Evolutionary conservation across 2,329 filamentous ascomycete genomes (phyloP), one percentile per base, ranked within the genome.

Genomic region (Aspergillus brasiliensis): DNA sequence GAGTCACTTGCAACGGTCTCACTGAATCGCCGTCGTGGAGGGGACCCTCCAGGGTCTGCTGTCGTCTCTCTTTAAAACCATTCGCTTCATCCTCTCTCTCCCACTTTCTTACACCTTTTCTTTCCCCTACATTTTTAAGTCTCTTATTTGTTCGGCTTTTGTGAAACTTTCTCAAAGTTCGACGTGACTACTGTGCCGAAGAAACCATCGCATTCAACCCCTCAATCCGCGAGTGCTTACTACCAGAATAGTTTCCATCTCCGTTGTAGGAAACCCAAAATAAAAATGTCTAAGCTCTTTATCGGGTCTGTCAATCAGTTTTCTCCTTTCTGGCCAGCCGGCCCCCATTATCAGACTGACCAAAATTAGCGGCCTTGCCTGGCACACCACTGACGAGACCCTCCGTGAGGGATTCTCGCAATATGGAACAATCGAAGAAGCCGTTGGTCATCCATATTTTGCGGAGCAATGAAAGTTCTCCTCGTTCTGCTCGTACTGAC

Each of bases 321-420:
- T 56, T 44, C 15, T 31, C 56, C 62, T 55, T 31, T 57, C 48
- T 58, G 58, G 56, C 51, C 37, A 28, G 48, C 27, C 55, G 57
- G 58, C 52, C 54, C 67, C 71, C 60, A 67, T n/a, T 27, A 62
- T 57, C 25, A 15, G 13, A 55, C 52, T 55, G 44, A 55, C 25
- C 21, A 8, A 21, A 11, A 8, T 17, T 58, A 97, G 94, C 75
- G 95, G 95, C 85, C 92, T 99, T 69, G 92, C 95, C 73, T 99
- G 95, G 95, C 93, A 97, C 82, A 99, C 95, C 66, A 92, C 96
- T 78, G 94, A 98, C 80, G 80, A 81, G 47, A 92, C 91, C 68
- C 83, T 99, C 67, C 90, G 91, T 73, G 82, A 89, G 75, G 97
- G 97, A 80, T 99, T 99, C 77, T 89, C 94, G 77, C 89, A 95